Evolutionary conservation across 164 flowering plant genomes (phyloP), one percentile per base, ranked within the genome.

Genomic region (Dillenia turbinata): DNA sequence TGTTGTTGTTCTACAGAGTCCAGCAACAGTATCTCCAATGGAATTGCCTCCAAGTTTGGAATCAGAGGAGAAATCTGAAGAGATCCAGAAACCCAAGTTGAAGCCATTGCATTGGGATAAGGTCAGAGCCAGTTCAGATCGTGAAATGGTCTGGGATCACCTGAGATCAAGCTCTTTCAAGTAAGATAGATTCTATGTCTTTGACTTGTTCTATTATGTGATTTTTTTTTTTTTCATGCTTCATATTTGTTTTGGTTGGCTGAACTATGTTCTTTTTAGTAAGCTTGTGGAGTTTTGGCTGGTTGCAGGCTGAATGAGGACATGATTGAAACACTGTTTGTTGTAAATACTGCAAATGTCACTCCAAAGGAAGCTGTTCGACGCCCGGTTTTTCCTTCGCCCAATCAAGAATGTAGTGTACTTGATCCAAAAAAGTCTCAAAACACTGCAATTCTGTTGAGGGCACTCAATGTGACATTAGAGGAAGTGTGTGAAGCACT

Each of bases 121-220:
- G 79, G 99, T 92, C 13, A 80, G 96, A 70, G 97, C 96, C 12
- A 89, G 91, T 77, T 88, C 97, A 26, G 97, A 88, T 78, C 81
- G 91, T 10, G 97, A 83, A 49, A 95, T 89, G 96, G 97, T 95
- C 70, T 95, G 99, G 99, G 99, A 95, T 83, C 97, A 91, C 64
- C 81, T 94, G 59, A 79, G 80, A 73, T 88, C 92, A 17, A 91
- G 97, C 79, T 94, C 99, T 1, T 94, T 94, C 64, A 89, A 86
- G 99, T 91, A 83, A 69, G 89, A 70, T 57, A 67, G 89, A 70
- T 57, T 3, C 17, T 56, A n/a, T 52, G 24, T 14, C 43, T 33
- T 33, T 33, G 40, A 5, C 40, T 33, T 33, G 0, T 33, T 33
- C 40, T 33, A n/a, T n/a, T n/a, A n/a, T n/a, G n/a, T n/a, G n/a